A percentile compares a stretch with the other conserved stretches of the same genome.
phyloP scores from a whole-genome alignment of 768 basidiomycete species.

The Leccinum truebloodii region DNA sequence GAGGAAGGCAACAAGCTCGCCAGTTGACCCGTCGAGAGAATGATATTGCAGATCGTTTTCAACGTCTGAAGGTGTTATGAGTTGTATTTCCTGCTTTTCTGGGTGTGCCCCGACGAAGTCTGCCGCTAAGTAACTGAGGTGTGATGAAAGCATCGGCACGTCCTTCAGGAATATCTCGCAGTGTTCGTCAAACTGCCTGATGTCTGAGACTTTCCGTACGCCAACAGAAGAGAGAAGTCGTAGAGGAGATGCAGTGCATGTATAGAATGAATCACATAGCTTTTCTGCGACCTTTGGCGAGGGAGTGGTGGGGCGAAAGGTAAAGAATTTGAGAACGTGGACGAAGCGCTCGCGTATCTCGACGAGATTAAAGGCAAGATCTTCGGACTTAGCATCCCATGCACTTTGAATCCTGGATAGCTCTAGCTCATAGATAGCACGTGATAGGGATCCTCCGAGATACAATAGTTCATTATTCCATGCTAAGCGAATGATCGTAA shows the following conservation, averaged over 20 bases:
- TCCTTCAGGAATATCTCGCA: slow-evolving; percentile 45
- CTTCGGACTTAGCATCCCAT: not conserved
- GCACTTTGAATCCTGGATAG: not conserved
- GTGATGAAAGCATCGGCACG: slow-evolving; percentile 67
- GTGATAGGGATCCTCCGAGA: not conserved
- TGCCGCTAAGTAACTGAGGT: slow-evolving; percentile 45
- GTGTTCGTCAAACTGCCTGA: slow-evolving; percentile 29
- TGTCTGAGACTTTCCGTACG: slow-evolving; percentile 58
- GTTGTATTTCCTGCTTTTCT: not conserved
- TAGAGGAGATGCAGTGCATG: slow-evolving; percentile 39
- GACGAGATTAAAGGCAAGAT: not conserved
- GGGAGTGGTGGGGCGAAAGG: slow-evolving; percentile 50
- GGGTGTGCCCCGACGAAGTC: too few relatives aligned
- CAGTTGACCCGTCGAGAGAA: not conserved
- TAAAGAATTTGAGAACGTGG: slow-evolving; percentile 13
- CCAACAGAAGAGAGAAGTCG: slow-evolving; percentile 30
- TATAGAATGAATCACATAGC: slow-evolving; percentile 80
- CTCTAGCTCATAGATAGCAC: not conserved
- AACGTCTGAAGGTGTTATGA: not conserved
- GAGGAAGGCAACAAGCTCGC: slow-evolving; percentile 9
- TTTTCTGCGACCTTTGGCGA: slow-evolving; percentile 61
- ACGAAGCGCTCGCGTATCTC: not conserved
- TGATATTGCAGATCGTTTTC: not conserved
- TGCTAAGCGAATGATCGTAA: not conserved
- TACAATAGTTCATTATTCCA: not conserved